phyloP scores from a whole-genome alignment of 805 yeast genomes.

The Metschnikowia hibisci region DNA sequence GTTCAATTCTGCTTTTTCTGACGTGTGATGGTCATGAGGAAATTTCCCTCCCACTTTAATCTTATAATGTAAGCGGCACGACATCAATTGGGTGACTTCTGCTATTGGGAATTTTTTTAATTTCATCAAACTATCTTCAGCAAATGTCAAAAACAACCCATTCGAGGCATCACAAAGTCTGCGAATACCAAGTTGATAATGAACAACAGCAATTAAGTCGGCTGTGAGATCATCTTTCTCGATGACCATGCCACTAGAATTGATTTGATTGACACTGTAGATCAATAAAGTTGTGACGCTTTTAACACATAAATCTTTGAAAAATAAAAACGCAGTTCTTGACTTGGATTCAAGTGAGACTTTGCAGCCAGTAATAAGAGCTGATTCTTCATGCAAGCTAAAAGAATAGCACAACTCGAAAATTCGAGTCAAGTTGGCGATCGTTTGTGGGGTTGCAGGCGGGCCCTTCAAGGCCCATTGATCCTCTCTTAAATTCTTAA shows the following conservation, averaged over 20 bases:
- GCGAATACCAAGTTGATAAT: slow-evolving; percentile 67
- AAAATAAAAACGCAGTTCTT: slow-evolving; percentile 36
- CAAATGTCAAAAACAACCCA: slow-evolving; percentile 58
- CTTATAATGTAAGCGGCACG: slow-evolving; percentile 71
- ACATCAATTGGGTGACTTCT: slow-evolving; percentile 71
- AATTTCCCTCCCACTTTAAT: slow-evolving; percentile 55
- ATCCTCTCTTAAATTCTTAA: slow-evolving; percentile 21
- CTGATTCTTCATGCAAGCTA: slow-evolving; percentile 51
- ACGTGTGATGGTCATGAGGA: slow-evolving; percentile 62
- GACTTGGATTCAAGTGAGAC: slow-evolving; percentile 44
- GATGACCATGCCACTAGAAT: neutral
- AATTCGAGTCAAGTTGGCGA: slow-evolving; percentile 24
- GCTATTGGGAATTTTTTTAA: slow-evolving; percentile 49
- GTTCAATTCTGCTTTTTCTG: slow-evolving; percentile 26
- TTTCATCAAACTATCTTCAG: slow-evolving; percentile 50
- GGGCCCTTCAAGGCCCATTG: slow-evolving; percentile 32
- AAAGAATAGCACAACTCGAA: slow-evolving; percentile 47
- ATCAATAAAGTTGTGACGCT: slow-evolving; percentile 35
- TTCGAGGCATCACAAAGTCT: slow-evolving; percentile 63
- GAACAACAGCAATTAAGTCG: slow-evolving; percentile 49
- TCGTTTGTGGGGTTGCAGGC: slow-evolving; percentile 7
- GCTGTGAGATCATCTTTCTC: slow-evolving; percentile 37
- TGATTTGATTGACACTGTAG: slow-evolving; percentile 27
- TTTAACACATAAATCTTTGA: slow-evolving; percentile 45
- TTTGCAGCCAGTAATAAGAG: slow-evolving; percentile 32